Evolutionary conservation across 2,329 filamentous ascomycete genomes (phyloP), one percentile per base, ranked within the genome.

Genomic region (Cladosporium oxysporum): DNA sequence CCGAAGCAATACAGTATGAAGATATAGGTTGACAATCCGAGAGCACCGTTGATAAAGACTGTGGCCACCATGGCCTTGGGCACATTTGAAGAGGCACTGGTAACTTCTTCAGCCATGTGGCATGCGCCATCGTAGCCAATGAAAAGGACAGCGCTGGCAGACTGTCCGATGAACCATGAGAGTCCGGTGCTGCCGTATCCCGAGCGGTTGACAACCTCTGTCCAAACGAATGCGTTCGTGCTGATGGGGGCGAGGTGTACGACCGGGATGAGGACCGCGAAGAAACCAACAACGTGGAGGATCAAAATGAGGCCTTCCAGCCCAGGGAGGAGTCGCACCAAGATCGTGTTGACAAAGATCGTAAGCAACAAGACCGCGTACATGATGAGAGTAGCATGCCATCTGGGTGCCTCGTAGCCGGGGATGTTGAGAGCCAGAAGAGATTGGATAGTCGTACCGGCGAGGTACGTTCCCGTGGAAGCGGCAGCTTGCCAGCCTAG

Each of bases 31-130:
- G 31, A 16, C 5, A 37, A 2, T 1, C 80, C 81, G 11, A 82
- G 69, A 6, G 70, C 68, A 2, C 79, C 81, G 64, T 83, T 83
- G 50, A 82, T 71, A 11, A 79, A 61, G 10, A 79, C 74, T 3
- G 76, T 79, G 66, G 76, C 76, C 35, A 82, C 76, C 35, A 71
- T 68, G 14, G 65, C 58, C 28, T 50, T 52, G 12, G 70, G 69
- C 8, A 71, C 26, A 16, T 60, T 59, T 0, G 16, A 50, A 10
- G 66, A 52, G 18, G 70, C 66, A 31, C 68, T 66, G 18, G 65
- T 59, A 12, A 70, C 63, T 41, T 70, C 70, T 61, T 71, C 70
- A 28, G 66, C 59, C 69, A 62, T 58, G 57, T 69, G 66, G 21
- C 33, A 23, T 28, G 44, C 49, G 10, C 37, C 62, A 37, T 71